These are phyloP conservation scores for Quercus ilex DNA, from an alignment of 306 rosid species.

Conservation along the genomic window DNA sequence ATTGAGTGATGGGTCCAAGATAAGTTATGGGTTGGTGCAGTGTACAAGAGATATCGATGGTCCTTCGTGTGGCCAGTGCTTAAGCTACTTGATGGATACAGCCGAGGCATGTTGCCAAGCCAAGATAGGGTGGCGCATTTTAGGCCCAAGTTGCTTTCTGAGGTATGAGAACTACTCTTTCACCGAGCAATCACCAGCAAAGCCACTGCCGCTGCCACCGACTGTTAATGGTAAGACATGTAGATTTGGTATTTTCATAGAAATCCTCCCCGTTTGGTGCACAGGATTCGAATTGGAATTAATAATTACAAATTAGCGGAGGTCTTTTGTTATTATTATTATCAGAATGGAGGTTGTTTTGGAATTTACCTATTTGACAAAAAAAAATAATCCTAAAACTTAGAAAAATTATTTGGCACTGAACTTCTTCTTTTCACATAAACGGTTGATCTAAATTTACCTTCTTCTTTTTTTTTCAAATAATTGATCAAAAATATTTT, in stretches of 20 bases:
- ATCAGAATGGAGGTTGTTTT: too few species aligned
- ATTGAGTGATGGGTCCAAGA: neutral
- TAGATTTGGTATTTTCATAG: neutral
- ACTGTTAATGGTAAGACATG: conserved; percentile 12
- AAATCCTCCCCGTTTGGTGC: too few species aligned
- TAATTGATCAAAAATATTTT: too few species aligned
- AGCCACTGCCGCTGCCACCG: neutral
- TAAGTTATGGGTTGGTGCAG: conserved; percentile 32
- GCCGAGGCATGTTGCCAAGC: neutral
- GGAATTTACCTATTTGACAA: too few species aligned
- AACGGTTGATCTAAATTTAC: too few species aligned
- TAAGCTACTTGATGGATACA: conserved; percentile 17
- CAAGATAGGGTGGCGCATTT: conserved; percentile 36
- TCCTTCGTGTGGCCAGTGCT: conserved; percentile 23
- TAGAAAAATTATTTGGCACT: too few species aligned
- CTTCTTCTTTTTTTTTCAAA: too few species aligned
- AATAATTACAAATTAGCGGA: too few species aligned
- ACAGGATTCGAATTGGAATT: too few species aligned
- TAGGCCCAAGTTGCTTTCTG: conserved; percentile 33
- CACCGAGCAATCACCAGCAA: neutral
- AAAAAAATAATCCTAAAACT: too few species aligned
- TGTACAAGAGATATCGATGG: conserved; percentile 37
- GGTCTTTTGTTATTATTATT: too few species aligned
- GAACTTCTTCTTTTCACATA: too few species aligned
- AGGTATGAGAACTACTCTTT: conserved; percentile 33